Percentiles rank a stretch among this genome's conserved stretches.
Conservation (phyloP, 140 eudicot genomes). For the Senecio squalidus region DNA sequence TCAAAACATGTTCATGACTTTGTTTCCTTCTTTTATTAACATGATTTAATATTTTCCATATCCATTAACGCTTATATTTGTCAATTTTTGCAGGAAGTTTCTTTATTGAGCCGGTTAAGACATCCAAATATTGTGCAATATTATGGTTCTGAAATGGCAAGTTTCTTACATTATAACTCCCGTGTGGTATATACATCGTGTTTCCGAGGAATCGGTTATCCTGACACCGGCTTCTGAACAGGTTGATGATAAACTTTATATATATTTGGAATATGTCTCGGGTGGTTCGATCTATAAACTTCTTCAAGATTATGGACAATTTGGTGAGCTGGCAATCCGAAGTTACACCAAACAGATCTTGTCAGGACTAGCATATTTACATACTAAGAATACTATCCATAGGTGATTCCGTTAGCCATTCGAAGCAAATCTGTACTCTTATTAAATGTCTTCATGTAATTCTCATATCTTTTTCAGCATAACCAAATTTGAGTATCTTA, state of each 20-base stretch:
- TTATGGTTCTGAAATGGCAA: conserved; percentile 82
- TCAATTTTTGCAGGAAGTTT: conserved; percentile 58
- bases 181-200: too few relatives aligned
- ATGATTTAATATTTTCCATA: not conserved
- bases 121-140: conserved; percentile 96
- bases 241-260: conserved; percentile 89
- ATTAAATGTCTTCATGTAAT: not conserved
- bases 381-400: conserved; percentile 77
- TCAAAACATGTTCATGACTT: not conserved
- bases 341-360: conserved; percentile 89
- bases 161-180: conserved; percentile 22
- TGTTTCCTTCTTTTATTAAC: conserved; percentile 4
- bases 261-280: conserved; percentile 91
- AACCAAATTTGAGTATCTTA: conserved; percentile 3
- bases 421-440: not conserved
- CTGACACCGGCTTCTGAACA: conserved; percentile 31
- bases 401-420: conserved; percentile 41
- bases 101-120: conserved; percentile 76
- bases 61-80: conserved; percentile 7
- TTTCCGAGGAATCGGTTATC: too few relatives aligned
- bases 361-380: conserved; percentile 91
- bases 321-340: conserved; percentile 86
- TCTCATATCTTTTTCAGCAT: not conserved
- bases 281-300: conserved; percentile 96
- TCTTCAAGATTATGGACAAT: conserved; percentile 92